Conservation (phyloP, 2,329 filamentous ascomycete genomes). For the Chaetomiaceae sp. region DNA sequence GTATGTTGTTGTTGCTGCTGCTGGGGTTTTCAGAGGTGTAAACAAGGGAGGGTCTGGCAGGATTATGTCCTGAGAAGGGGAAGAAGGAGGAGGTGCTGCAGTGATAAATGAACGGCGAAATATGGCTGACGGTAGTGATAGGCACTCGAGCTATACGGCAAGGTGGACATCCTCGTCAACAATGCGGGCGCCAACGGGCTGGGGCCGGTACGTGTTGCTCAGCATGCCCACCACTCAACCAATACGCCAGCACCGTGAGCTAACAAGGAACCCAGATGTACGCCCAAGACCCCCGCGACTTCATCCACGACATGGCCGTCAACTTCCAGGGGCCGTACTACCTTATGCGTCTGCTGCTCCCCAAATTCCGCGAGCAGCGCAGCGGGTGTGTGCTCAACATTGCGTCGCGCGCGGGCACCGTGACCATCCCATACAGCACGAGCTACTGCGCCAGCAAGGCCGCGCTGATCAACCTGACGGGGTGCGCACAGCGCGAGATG, state of each 20-base stretch:
- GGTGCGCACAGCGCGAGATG: conserved; percentile 29
- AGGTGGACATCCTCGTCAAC: conserved; percentile 29
- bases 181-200: conserved; percentile 31
- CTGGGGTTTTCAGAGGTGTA: too few relatives aligned
- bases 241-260: too few relatives aligned
- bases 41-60: too few relatives aligned
- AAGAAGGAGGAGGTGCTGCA: not conserved
- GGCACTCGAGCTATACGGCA: conserved; percentile 20
- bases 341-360: conserved; percentile 29
- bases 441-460: conserved; percentile 32
- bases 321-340: conserved; percentile 31
- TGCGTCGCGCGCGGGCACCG: conserved; percentile 29
- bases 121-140: not conserved
- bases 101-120: not conserved
- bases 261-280: too few relatives aligned
- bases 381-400: conserved; percentile 31
- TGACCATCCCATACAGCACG: conserved; percentile 29
- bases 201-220: conserved; percentile 19
- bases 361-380: conserved; percentile 24
- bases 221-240: too few relatives aligned
- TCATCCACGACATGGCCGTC: conserved; percentile 29
- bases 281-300: conserved; percentile 25
- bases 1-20: too few relatives aligned
- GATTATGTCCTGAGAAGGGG: not conserved
- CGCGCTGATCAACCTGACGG: conserved; percentile 31